Evolutionary conservation across 768 basidiomycete genomes (phyloP).

Genomic region (Termitomyces sp.): DNA sequence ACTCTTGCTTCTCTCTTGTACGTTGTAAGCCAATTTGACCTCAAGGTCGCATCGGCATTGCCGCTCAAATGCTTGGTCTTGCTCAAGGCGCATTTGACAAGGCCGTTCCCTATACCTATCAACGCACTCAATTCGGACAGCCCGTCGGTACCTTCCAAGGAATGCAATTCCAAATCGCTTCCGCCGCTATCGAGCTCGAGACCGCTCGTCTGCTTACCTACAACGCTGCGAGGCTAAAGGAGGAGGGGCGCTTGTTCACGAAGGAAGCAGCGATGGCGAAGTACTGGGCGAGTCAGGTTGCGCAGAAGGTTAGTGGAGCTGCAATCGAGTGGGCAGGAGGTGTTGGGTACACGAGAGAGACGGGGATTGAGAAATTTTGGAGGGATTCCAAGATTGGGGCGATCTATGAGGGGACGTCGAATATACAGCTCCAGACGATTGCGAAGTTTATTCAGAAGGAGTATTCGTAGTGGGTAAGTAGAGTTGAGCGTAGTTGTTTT

Average conservation of each 20-base stretch:
- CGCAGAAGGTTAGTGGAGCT: conserved; percentile 80
- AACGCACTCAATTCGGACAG: conserved; percentile 93
- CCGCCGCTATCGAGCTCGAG: conserved; percentile 88
- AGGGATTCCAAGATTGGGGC: conserved; percentile 95
- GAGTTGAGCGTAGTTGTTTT: background rate
- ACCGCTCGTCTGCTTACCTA: conserved; percentile 89
- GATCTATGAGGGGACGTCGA: conserved; percentile 95
- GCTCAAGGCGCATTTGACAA: conserved; percentile 98
- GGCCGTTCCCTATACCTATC: conserved; percentile 91
- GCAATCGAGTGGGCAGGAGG: conserved; percentile 98
- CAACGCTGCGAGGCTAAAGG: conserved; percentile 94
- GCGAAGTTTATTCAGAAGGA: conserved; percentile 89
- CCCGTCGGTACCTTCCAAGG: conserved; percentile 93
- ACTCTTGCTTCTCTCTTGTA: background rate
- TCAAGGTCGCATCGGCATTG: conserved; percentile 81
- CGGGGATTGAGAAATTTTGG: conserved; percentile 96
- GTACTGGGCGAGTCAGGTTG: conserved; percentile 86
- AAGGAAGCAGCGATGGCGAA: conserved; percentile 99
- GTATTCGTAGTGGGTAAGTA: conserved; percentile 61
- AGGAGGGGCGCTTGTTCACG: conserved; percentile 81
- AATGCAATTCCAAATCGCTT: conserved; percentile 93
- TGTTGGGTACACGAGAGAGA: conserved; percentile 89
- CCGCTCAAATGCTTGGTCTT: conserved; percentile 97
- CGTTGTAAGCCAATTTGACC: background rate
- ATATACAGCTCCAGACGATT: conserved; percentile 96